These are phyloP conservation scores for Taphrina wiesneri DNA, from an alignment of 1,139 yeast species.

Conservation along the genomic window DNA sequence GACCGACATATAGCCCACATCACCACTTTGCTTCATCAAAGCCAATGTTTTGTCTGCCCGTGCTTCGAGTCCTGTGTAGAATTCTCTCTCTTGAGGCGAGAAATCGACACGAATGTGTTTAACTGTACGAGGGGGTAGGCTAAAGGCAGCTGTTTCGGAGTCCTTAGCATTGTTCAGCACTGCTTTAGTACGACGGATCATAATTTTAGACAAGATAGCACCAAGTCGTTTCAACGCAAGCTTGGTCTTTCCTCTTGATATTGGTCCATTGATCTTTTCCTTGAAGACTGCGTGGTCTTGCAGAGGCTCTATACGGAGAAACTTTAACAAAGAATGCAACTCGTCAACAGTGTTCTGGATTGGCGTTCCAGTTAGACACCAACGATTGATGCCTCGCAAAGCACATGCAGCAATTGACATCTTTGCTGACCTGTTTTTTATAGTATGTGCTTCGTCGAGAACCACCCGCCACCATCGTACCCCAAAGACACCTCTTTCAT, in stretches of 20 bases:
- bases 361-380: constrained; percentile 92
- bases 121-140: constrained; percentile 72
- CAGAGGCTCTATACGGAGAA: constrained; percentile 82
- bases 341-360: constrained; percentile 85
- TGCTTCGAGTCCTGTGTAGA: constrained; percentile 69
- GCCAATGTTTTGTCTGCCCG: constrained; percentile 69
- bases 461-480: constrained; percentile 76
- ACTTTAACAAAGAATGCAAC: constrained; percentile 71
- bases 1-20: constrained; percentile 71
- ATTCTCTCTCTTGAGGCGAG: constrained; percentile 60
- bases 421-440: constrained; percentile 75
- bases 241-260: constrained; percentile 65
- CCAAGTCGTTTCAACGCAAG: constrained; percentile 77
- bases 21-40: constrained; percentile 53
- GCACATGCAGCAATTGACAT: constrained; percentile 77
- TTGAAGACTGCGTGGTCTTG: constrained; percentile 81
- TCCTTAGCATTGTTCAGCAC: constrained; percentile 52
- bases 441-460: constrained; percentile 92
- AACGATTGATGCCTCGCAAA: constrained; percentile 58
- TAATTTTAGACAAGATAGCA: constrained; percentile 75
- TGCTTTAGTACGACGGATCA: constrained; percentile 78
- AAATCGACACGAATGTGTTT: constrained; percentile 65
- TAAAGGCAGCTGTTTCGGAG: constrained; percentile 71
- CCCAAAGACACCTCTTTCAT: constrained; percentile 61
- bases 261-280: constrained; percentile 77